phyloP scores from a whole-genome alignment of 2,329 filamentous ascomycete genomes.

The Fusarium agapanthi region DNA sequence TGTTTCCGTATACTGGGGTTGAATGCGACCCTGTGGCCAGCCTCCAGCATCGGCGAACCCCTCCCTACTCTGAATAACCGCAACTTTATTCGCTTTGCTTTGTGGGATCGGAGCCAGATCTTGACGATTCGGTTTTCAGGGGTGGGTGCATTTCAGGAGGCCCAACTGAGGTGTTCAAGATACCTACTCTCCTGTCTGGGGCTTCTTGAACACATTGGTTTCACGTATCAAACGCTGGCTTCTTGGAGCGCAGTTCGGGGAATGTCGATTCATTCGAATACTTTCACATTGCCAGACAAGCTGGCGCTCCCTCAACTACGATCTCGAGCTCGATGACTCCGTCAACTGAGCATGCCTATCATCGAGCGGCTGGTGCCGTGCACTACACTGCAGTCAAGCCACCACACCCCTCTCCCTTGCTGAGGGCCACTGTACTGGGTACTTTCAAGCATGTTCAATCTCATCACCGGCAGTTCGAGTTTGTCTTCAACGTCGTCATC shows the following conservation, averaged over 20 bases:
- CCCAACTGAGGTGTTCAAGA: background rate
- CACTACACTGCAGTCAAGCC: background rate
- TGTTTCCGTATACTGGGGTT: slow-evolving; percentile 15
- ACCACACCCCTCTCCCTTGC: slow-evolving; percentile 7
- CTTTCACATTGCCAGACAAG: background rate
- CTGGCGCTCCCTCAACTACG: background rate
- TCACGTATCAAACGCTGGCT: background rate
- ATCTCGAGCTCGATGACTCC: background rate
- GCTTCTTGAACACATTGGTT: background rate
- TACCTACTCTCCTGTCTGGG: background rate
- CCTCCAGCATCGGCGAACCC: slow-evolving; percentile 18
- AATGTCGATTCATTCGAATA: background rate
- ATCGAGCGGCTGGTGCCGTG: background rate
- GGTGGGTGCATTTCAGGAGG: background rate
- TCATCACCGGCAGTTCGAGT: slow-evolving; percentile 4
- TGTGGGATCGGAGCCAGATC: slow-evolving; percentile 10
- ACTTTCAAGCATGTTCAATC: background rate
- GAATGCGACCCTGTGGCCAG: slow-evolving; percentile 21
- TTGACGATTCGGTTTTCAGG: background rate
- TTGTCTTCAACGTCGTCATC: background rate
- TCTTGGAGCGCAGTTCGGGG: background rate
- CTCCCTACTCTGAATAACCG: slow-evolving; percentile 19
- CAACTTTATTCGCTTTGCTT: slow-evolving; percentile 20
- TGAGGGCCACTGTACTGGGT: background rate
- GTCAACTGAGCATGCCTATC: background rate